Conservation (phyloP, 257 asterid species). For the Mentha longifolia region DNA sequence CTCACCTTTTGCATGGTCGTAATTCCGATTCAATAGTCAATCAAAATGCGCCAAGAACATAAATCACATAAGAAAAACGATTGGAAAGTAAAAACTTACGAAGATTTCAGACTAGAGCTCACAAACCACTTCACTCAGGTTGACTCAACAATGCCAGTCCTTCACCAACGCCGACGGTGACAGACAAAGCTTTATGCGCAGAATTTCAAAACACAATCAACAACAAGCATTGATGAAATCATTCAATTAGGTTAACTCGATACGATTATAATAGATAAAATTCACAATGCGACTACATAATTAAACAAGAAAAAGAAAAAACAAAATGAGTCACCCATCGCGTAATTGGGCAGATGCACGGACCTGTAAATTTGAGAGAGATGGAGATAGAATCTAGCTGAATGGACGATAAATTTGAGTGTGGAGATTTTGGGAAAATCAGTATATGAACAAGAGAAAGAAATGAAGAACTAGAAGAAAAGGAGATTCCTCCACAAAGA, state of each 20-base stretch:
- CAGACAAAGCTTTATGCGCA: conserved; percentile 20
- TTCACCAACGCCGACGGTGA: background rate
- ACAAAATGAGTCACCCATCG: background rate
- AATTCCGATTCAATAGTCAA: background rate
- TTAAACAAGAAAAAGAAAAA: background rate
- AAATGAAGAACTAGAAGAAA: no score
- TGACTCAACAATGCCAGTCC: background rate
- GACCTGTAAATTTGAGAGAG: conserved; percentile 19
- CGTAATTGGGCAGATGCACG: background rate
- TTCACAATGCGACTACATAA: background rate
- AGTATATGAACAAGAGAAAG: no score
- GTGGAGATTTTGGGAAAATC: no score
- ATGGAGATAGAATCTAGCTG: no score
- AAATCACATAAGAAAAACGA: background rate
- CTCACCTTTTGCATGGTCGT: conserved; percentile 21
- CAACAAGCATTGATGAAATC: background rate
- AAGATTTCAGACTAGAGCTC: conserved; percentile 9
- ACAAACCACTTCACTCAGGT: conserved; percentile 10
- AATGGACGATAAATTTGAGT: no score
- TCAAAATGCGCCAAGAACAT: background rate
- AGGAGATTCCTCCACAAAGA: no score
- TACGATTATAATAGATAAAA: conserved; percentile 3
- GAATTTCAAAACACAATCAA: background rate
- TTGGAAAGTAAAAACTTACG: background rate
- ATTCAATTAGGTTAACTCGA: background rate